phyloP scores from a whole-genome alignment of 257 asterid genomes.

The Voacanga thouarsii region DNA sequence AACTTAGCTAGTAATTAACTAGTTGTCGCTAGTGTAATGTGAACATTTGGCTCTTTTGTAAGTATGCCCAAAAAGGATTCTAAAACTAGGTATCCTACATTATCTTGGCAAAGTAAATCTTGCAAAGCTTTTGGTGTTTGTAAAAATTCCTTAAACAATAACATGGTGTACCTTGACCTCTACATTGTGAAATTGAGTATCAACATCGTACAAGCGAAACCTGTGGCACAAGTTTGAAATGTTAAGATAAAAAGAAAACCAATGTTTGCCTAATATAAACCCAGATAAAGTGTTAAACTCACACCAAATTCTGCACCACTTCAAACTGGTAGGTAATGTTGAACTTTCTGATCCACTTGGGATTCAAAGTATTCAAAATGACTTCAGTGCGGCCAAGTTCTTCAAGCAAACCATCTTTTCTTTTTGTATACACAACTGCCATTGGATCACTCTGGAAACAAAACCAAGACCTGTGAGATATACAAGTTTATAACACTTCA shows the following conservation, averaged over 20 bases:
- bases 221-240: slow-evolving; percentile 45
- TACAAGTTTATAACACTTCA: background rate
- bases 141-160: background rate
- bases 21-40: background rate
- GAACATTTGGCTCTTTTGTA: background rate
- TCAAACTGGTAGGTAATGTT: slow-evolving; percentile 79
- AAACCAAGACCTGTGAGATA: slow-evolving; percentile 22
- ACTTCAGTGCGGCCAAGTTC: slow-evolving; percentile 98
- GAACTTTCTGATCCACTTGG: slow-evolving; percentile 82
- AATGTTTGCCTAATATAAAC: slow-evolving; percentile 19
- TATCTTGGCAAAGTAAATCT: background rate
- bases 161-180: slow-evolving; percentile 63
- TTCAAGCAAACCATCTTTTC: slow-evolving; percentile 70
- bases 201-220: slow-evolving; percentile 87
- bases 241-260: slow-evolving; percentile 17
- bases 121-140: background rate
- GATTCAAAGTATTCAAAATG: slow-evolving; percentile 80
- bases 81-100: background rate
- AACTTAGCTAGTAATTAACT: background rate
- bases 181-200: slow-evolving; percentile 69
- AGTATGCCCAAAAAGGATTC: background rate
- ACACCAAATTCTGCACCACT: slow-evolving; percentile 91
- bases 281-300: slow-evolving; percentile 44
- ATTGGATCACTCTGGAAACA: slow-evolving; percentile 93
- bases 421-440: slow-evolving; percentile 70